Base-by-base conservation (phyloP, 1,139 yeast genomes). In the Yamadazyma spencermartinsiae region DNA sequence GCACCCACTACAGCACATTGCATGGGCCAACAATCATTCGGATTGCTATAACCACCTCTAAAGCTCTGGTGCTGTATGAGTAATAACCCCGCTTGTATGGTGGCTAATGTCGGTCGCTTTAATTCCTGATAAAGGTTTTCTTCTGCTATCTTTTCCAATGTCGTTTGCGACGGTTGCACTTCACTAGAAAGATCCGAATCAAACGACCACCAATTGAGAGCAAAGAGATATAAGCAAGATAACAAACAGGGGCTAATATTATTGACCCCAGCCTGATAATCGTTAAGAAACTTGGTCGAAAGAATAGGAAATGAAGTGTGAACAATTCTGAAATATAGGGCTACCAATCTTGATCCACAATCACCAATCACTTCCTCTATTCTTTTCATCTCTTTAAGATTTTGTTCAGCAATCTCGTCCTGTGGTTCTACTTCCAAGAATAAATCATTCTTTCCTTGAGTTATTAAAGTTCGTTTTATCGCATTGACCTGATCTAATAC, bases 151-250 rank as follows among this genome's bases (percentile, higher is more conserved):
- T 27, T 19, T 20, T 47, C 50, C n/a, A 47, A 28, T n/a, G 40
- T 42, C 7, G 3, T 10, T 35, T 47, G 51, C 4, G 47, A 40
- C 6, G 49, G 51, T 19, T 35, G 27, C 4, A 40, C 34, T 15
- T 40, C 39, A 13, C 38, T 35, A 4, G 46, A 36, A 3, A 45
- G 34, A 7, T 44, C 47, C 1, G 42, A 37, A 12, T 46, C 49
- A 34, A 47, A 45, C 4, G 48, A 38, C 51, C 51, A 47, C 51
- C 51, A 47, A 21, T 47, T 47, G 4, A 47, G 21, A 4, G 51
- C 51, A 39, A 47, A 45, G 16, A 47, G 31, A 32, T 47, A 47
- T 15, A 47, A 32, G 28, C 48, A 45, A 18, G 48, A 39, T 16
- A 46, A 35, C 3, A 47, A 26, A 13, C 45, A 39, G 12, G 50